Evolutionary conservation across 2,329 filamentous ascomycete species (phyloP).

Genomic region (Microdochium nivale): DNA sequence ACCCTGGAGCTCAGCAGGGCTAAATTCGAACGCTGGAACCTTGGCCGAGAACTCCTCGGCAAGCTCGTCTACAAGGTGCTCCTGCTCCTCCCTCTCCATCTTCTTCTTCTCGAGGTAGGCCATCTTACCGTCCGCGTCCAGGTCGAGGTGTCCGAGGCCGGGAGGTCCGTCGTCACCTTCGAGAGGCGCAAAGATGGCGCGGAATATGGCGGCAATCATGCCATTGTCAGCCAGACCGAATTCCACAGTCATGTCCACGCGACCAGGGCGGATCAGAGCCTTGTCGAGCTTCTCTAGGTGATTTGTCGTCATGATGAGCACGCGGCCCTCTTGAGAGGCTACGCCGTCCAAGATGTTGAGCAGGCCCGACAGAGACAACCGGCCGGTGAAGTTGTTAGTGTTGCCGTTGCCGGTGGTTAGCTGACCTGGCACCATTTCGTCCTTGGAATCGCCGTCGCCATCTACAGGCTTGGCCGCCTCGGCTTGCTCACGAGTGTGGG

Average conservation of each 20-base stretch:
- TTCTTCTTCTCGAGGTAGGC: slow-evolving; percentile 16
- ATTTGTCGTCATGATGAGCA: slow-evolving; percentile 60
- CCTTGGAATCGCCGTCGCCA: slow-evolving; percentile 5
- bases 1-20: slow-evolving; percentile 53
- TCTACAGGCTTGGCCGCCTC: slow-evolving; percentile 2
- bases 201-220: slow-evolving; percentile 47
- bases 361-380: slow-evolving; percentile 65
- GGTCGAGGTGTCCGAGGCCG: slow-evolving; percentile 9
- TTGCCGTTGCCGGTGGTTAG: slow-evolving; percentile 19
- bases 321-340: slow-evolving; percentile 53
- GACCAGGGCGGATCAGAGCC: slow-evolving; percentile 53
- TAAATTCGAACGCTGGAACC: slow-evolving; percentile 48
- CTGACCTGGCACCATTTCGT: slow-evolving; percentile 23
- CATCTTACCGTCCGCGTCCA: slow-evolving; percentile 18
- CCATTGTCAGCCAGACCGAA: slow-evolving; percentile 44
- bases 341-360: slow-evolving; percentile 76
- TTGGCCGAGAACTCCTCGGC: slow-evolving; percentile 37
- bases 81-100: slow-evolving; percentile 19
- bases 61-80: slow-evolving; percentile 33
- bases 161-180: slow-evolving; percentile 34
- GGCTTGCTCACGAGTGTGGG: not conserved
- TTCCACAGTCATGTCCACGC: slow-evolving; percentile 50
- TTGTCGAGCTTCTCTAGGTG: slow-evolving; percentile 53
- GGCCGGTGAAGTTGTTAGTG: slow-evolving; percentile 14
- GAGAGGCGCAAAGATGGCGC: slow-evolving; percentile 46